These are phyloP conservation scores for Aspergillus sergii DNA, from an alignment of 2,329 filamentous ascomycete species.

Conservation along the genomic window DNA sequence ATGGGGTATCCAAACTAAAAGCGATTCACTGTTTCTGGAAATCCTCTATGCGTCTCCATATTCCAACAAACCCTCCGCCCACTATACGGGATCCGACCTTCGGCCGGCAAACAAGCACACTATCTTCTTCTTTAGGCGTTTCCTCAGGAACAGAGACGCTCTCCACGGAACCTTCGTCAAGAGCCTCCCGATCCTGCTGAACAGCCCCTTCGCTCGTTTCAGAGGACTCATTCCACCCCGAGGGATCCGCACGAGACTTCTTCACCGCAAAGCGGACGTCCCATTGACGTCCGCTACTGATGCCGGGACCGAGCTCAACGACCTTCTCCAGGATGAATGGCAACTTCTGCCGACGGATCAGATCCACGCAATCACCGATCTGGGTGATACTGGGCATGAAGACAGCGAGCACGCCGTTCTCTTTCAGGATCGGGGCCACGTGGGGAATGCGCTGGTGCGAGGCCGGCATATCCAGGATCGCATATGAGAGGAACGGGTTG, in stretches of 20 bases:
- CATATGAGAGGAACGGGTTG: constrained; percentile 69
- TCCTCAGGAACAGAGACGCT: constrained; percentile 10
- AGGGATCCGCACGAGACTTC: constrained; percentile 38
- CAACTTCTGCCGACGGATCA: constrained; percentile 56
- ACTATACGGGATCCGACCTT: constrained; percentile 51
- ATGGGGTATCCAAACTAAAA: constrained; percentile 8
- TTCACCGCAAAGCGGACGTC: constrained; percentile 47
- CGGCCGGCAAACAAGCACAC: constrained; percentile 55
- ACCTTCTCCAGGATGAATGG: constrained; percentile 53
- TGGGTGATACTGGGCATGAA: constrained; percentile 81
- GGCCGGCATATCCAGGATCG: constrained; percentile 72
- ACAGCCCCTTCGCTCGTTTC: constrained; percentile 18
- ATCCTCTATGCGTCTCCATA: constrained; percentile 50
- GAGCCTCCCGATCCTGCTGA: constrained; percentile 11
- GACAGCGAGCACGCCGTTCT: constrained; percentile 66
- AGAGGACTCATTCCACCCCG: constrained; percentile 29
- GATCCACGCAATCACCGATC: constrained; percentile 65
- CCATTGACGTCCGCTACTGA: constrained; percentile 52
- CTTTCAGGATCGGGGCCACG: constrained; percentile 57
- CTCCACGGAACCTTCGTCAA: constrained; percentile 18
- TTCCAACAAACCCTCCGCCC: constrained; percentile 56
- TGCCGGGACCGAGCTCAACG: constrained; percentile 48
- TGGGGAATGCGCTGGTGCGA: constrained; percentile 55
- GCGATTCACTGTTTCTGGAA: constrained; percentile 12
- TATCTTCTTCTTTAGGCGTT: constrained; percentile 29